Evolutionary conservation across 345 rosid species (phyloP).

Genomic region (Excoecaria agallocha): DNA sequence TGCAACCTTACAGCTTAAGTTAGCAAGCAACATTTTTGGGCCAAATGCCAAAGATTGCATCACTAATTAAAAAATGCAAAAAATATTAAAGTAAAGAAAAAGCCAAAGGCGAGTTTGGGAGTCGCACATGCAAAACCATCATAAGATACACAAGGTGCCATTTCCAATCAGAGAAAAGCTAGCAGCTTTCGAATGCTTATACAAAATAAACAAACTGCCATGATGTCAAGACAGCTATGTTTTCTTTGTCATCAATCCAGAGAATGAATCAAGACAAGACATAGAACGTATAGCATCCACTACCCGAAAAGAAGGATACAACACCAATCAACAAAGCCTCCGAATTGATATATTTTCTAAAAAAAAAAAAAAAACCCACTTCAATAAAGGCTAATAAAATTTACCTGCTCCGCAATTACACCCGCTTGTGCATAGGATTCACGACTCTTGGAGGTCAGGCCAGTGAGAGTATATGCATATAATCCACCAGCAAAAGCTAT

Average conservation of each 20-base stretch:
- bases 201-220: conserved; percentile 14
- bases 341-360: neutral
- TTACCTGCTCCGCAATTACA: conserved; percentile 96
- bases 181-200: conserved; percentile 17
- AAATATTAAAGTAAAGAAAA: conserved; percentile 12
- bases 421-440: conserved; percentile 98
- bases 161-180: conserved; percentile 5
- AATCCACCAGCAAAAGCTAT: conserved; percentile 99
- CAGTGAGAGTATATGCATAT: conserved; percentile 95
- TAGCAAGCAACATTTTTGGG: neutral
- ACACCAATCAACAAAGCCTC: conserved; percentile 5
- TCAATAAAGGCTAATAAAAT: conserved; percentile 4
- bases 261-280: conserved; percentile 6
- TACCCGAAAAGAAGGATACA: neutral
- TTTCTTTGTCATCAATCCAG: conserved; percentile 16
- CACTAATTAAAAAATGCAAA: neutral
- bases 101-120: conserved; percentile 7
- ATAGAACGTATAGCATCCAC: neutral
- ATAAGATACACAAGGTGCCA: conserved; percentile 18
- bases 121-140: conserved; percentile 26
- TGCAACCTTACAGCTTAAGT: neutral
- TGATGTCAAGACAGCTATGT: conserved; percentile 26
- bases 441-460: conserved; percentile 95
- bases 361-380: conserved; percentile 1
- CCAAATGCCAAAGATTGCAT: conserved; percentile 5